These are phyloP conservation scores for Pythium vanterpoolii DNA, from an alignment of 352 stramenopile species.

Conservation along the genomic window DNA sequence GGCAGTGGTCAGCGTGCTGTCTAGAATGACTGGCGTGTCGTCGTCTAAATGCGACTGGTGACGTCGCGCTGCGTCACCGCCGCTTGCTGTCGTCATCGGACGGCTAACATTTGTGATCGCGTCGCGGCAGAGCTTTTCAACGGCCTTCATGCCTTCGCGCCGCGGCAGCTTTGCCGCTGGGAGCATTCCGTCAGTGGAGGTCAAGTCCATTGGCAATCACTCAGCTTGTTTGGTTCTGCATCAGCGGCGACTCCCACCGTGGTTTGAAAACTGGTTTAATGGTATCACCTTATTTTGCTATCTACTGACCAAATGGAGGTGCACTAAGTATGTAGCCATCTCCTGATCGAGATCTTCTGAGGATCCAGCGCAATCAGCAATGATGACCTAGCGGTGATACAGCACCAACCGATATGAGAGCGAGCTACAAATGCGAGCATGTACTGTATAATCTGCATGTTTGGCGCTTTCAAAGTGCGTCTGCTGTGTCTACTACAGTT, in stretches of 20 bases:
- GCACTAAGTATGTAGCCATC: slow-evolving; percentile 12
- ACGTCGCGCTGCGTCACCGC: slow-evolving; percentile 28
- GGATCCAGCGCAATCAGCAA: too few relatives aligned
- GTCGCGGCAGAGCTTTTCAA: slow-evolving; percentile 22
- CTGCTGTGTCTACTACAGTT: too few relatives aligned
- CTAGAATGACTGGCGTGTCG: slow-evolving; percentile 1
- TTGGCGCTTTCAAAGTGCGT: too few relatives aligned
- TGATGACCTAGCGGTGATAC: too few relatives aligned
- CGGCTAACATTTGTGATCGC: not conserved
- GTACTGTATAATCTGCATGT: too few relatives aligned
- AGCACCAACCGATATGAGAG: too few relatives aligned
- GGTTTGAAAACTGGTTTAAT: not conserved
- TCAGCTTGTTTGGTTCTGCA: not conserved
- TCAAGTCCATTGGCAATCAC: slow-evolving; percentile 9
- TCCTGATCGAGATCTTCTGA: not conserved
- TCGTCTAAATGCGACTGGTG: slow-evolving; percentile 50
- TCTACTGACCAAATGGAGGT: not conserved
- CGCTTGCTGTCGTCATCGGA: slow-evolving; percentile 15
- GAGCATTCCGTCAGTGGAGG: slow-evolving; percentile 8
- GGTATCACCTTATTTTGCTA: not conserved
- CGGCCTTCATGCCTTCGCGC: slow-evolving; percentile 23
- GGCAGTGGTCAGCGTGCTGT: not conserved
- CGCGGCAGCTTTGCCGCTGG: slow-evolving; percentile 21
- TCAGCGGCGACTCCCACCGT: too few relatives aligned
- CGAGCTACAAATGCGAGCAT: too few relatives aligned